A percentile compares a stretch with the other conserved stretches of the same genome.
Conservation (phyloP, 345 rosid species). For the Isatis tinctoria region DNA sequence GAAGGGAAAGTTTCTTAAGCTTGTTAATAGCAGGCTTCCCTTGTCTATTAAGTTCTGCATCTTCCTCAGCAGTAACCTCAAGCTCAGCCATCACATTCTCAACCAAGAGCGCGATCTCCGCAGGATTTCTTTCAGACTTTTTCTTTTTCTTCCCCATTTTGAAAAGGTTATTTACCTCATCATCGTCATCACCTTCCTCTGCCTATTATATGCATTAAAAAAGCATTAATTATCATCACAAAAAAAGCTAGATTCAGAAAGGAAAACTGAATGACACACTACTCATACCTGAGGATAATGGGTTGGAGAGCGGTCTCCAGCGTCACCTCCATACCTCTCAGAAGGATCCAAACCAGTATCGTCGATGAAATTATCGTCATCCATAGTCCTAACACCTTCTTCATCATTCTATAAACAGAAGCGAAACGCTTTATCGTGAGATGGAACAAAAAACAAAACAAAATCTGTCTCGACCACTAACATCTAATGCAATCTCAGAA, state of each 20-base stretch:
- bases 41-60: slow-evolving; percentile 73
- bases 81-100: slow-evolving; percentile 98
- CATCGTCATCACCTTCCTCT: slow-evolving; percentile 91
- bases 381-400: slow-evolving; percentile 77
- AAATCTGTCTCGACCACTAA: neutral
- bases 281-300: slow-evolving; percentile 28
- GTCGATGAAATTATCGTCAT: slow-evolving; percentile 92
- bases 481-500: neutral
- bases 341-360: slow-evolving; percentile 87
- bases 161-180: slow-evolving; percentile 74
- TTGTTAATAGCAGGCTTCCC: slow-evolving; percentile 93
- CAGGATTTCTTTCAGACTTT: slow-evolving; percentile 84
- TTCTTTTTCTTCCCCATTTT: slow-evolving; percentile 86
- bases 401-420: slow-evolving; percentile 64
- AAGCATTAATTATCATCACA: slow-evolving; percentile 4
- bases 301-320: slow-evolving; percentile 79
- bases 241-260: neutral
- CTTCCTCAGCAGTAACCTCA: slow-evolving; percentile 92
- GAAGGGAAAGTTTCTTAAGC: slow-evolving; percentile 87
- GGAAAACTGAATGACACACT: neutral
- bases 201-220: slow-evolving; percentile 43
- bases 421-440: neutral
- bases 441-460: neutral
- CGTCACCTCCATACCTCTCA: slow-evolving; percentile 65
- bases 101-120: slow-evolving; percentile 78